Evolutionary conservation across 2,329 filamentous ascomycete species (phyloP), one percentile per base, ranked within the genome.

Genomic region (Thielaviopsis cerberus): DNA sequence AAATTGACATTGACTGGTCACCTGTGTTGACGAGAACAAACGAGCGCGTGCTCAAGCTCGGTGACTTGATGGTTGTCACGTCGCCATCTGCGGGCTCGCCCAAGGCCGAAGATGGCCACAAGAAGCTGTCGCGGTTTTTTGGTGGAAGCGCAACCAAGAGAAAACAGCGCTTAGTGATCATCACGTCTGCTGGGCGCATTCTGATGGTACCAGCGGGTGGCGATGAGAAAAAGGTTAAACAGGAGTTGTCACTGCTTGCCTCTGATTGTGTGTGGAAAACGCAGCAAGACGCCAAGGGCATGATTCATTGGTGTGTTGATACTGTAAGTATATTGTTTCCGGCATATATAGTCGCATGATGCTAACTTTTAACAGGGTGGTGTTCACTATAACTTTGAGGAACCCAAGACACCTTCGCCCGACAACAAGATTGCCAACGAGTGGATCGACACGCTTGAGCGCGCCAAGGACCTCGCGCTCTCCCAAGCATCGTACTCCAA

Each of bases 1-100:
- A 97, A 69, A 75, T 98, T 25, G 92, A 98, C 67, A 94, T 98
- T 59, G 92, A 98, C 70, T 98, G 92, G 92, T 96, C 91, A 0
- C 92, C 92, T 0, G 90, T 98, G 4, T 74, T 98, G 58, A 96
- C 87, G 10, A 83, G 84, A 65, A 84, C 82, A 61, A 96, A 97
- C 66, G 92, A 98, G 70, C 81, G 92, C 37, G 98, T 98, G 64
- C 70, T 98, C 62, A 96, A 94, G 69, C 75, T 98, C 23, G 92
- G 92, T 1, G 95, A 98, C 65, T 73, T 96, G 62, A 80, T 89
- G 69, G 90, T 98, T 7, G 76, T 87, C 45, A 85, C 88, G 5
- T 81, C 87, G 1, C 85, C 90, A 10, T 77, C 89, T 57, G 78
- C 86, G 10, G 85, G 82, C 62, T 81, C 86, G 0, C 82, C 82